Base-by-base conservation (phyloP, 495 filamentous ascomycete species). In the Margaritispora aquatica region DNA sequence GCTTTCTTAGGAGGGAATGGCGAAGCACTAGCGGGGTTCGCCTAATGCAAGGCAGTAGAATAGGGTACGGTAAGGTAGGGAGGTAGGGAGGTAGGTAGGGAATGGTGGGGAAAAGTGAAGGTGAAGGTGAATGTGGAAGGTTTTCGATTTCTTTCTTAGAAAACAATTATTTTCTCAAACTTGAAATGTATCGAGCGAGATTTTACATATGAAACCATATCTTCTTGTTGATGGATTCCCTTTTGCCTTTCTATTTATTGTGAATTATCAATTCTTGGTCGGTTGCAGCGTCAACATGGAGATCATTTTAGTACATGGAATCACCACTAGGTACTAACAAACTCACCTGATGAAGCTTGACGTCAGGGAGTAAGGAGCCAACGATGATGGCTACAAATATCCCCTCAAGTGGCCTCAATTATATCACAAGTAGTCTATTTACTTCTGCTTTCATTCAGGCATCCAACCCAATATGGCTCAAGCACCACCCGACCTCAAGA, bases 401-500 rank as follows among this genome's bases (percentile, higher is more conserved):
- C 5, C 38, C 38, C 17, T 44, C 38, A 8, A 10, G n/a, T n/a
- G n/a, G n/a, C n/a, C n/a, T n/a, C n/a, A n/a, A n/a, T n/a, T n/a
- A n/a, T n/a, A n/a, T n/a, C n/a, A n/a, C n/a, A n/a, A n/a, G n/a
- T n/a, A n/a, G n/a, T n/a, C n/a, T n/a, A n/a, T n/a, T n/a, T n/a
- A n/a, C n/a, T n/a, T 26, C 26, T 50, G n/a, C 24, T 50, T 1
- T 8, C n/a, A n/a, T 26, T 31, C 31, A 38, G 8, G 23, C 22
- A n/a, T 53, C 41, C 7, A 24, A 48, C 19, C 15, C 38, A 59
- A 44, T 31, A 60, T 64, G 58, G 57, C 62, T n/a, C 62, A 50
- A 61, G 3, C 62, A 11, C 51, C 57, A 34, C 73, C 74, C 2
- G 61, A 77, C 19, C 71, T 80, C 27, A 68, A 73, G 34, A 80